Evolutionary conservation across 2,329 filamentous ascomycete species (phyloP).

Genomic region (Claviceps purpurea): DNA sequence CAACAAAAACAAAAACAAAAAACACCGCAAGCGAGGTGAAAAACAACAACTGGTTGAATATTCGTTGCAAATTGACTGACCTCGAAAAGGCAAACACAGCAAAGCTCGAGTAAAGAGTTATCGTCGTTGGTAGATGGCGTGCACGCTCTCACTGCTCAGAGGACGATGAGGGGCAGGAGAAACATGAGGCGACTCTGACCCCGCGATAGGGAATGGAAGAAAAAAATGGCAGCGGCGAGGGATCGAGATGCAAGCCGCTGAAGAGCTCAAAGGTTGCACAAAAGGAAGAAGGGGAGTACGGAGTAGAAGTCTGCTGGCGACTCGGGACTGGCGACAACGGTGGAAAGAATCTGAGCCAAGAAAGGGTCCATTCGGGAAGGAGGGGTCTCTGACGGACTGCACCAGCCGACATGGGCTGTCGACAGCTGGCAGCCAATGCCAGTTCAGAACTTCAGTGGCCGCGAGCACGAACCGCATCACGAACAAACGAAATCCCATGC

Average conservation of each 20-base stretch:
- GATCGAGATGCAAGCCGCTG: not conserved
- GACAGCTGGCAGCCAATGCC: too few species aligned
- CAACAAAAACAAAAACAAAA: not conserved
- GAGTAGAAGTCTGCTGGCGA: not conserved
- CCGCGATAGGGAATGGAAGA: not conserved
- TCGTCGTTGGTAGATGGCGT: not conserved
- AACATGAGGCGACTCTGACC: conserved; percentile 4
- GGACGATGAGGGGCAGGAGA: not conserved
- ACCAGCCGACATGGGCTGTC: not conserved
- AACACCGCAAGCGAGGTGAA: conserved; percentile 2
- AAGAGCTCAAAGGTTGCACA: conserved; percentile 3
- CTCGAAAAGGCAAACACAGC: not conserved
- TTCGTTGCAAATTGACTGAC: conserved; percentile 6
- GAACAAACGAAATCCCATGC: too few species aligned
- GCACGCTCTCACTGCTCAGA: not conserved
- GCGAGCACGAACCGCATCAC: too few species aligned
- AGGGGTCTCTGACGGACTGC: conserved; percentile 2
- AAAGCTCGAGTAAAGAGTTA: not conserved
- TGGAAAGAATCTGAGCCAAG: not conserved
- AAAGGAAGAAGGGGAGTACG: conserved; percentile 1
- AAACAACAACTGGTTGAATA: conserved; percentile 1
- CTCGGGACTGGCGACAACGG: not conserved
- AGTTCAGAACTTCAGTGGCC: too few species aligned
- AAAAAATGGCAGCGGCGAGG: not conserved
- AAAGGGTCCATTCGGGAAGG: conserved; percentile 5